phyloP scores from a whole-genome alignment of 352 stramenopile genomes.

The Globisporangium middletonii region DNA sequence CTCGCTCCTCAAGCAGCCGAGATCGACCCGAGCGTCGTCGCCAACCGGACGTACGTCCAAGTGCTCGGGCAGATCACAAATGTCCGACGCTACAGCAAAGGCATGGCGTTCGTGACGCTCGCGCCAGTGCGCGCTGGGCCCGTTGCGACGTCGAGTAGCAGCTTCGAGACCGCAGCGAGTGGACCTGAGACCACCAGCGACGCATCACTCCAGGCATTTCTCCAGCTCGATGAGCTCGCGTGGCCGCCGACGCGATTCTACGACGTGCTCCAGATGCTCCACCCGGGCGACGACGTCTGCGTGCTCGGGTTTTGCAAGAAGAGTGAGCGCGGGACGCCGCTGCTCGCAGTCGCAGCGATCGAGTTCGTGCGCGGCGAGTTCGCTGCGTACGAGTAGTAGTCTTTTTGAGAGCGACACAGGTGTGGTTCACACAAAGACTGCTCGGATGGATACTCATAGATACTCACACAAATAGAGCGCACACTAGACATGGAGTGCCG shows the following conservation, averaged over 20 bases:
- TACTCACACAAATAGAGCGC: too few species aligned
- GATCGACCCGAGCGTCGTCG: slow-evolving; percentile 11
- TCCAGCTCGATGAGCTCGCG: slow-evolving; percentile 26
- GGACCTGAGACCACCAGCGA: too few species aligned
- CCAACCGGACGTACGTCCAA: slow-evolving; percentile 24
- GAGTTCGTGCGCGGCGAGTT: slow-evolving; percentile 31
- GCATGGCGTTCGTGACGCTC: slow-evolving; percentile 42
- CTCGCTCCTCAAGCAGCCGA: slow-evolving; percentile 13
- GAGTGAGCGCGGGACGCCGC: slow-evolving; percentile 29
- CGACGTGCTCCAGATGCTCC: slow-evolving; percentile 26
- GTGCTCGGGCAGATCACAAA: slow-evolving; percentile 28
- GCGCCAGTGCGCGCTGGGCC: neutral
- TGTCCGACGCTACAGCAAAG: slow-evolving; percentile 38
- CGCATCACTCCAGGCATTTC: slow-evolving; percentile 28
- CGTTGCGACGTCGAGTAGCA: too few species aligned
- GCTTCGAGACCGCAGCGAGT: too few species aligned
- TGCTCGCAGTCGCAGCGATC: slow-evolving; percentile 32
- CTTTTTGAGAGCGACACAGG: too few species aligned
- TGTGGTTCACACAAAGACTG: too few species aligned
- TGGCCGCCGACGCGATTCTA: slow-evolving; percentile 21
- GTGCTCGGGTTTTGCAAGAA: slow-evolving; percentile 31
- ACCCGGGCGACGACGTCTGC: slow-evolving; percentile 30
- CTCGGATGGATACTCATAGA: neutral
- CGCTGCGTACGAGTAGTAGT: slow-evolving; percentile 25
- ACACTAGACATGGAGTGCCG: neutral